These are phyloP conservation scores for Diplodia mutila DNA, from an alignment of 2,329 filamentous ascomycete species.

Conservation along the genomic window DNA sequence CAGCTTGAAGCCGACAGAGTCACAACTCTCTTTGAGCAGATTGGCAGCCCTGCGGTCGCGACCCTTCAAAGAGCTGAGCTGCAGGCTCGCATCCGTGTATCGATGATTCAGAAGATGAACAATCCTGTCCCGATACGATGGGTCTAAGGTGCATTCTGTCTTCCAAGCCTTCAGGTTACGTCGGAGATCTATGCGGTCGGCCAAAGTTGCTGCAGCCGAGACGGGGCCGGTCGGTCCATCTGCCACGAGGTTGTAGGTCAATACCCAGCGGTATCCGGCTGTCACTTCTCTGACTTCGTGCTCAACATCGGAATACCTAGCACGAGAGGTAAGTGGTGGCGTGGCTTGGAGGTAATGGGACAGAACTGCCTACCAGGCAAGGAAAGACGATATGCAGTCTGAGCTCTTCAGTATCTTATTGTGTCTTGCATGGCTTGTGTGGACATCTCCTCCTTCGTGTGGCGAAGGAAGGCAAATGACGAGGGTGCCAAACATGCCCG, in stretches of 20 bases:
- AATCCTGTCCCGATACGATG: background rate
- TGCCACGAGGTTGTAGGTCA: conserved; percentile 58
- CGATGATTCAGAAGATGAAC: background rate
- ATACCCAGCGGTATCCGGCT: conserved; percentile 54
- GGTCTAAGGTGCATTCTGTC: background rate
- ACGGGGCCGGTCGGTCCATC: background rate
- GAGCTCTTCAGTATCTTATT: conserved; percentile 27
- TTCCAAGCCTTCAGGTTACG: background rate
- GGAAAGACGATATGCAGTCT: background rate
- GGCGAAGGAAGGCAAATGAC: conserved; percentile 54
- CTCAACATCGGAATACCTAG: conserved; percentile 58
- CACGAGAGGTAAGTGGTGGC: background rate
- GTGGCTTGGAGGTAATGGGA: no score
- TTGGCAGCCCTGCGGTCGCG: background rate
- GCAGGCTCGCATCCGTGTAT: background rate
- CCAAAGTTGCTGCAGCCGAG: background rate
- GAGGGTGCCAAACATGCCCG: conserved; percentile 57
- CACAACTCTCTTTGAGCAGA: background rate
- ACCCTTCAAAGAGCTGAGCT: background rate
- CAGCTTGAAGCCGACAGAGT: background rate
- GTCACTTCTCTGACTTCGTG: conserved; percentile 53
- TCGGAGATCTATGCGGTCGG: background rate
- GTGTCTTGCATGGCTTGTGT: conserved; percentile 45
- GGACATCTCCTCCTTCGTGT: conserved; percentile 53
- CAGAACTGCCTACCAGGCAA: background rate